Evolutionary conservation across 768 basidiomycete genomes (phyloP).

Genomic region (Boletus pseudo-olivaceus): DNA sequence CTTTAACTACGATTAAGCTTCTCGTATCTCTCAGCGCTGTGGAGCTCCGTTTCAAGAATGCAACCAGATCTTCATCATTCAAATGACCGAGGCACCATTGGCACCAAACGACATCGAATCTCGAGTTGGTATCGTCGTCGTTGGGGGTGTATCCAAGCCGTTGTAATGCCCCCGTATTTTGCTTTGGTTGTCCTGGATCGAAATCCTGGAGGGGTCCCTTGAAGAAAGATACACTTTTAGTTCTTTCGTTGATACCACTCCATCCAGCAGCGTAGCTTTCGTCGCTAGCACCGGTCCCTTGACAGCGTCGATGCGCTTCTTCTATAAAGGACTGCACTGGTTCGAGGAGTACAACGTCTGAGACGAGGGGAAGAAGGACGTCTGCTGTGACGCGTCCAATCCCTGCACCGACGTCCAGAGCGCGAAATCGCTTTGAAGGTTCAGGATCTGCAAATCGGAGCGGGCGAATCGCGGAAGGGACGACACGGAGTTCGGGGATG

Average conservation of each 20-base stretch:
- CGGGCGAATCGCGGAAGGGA: conserved; percentile 69
- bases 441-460: conserved; percentile 27
- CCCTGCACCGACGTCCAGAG: conserved; percentile 91
- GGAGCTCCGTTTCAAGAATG: conserved; percentile 66
- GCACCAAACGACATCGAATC: conserved; percentile 92
- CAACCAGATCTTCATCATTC: conserved; percentile 68
- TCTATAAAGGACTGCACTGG: conserved; percentile 77
- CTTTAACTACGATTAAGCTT: conserved; percentile 84
- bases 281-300: conserved; percentile 35
- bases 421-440: conserved; percentile 52
- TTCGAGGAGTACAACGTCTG: conserved; percentile 86
- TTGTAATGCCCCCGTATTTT: conserved; percentile 46
- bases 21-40: conserved; percentile 51
- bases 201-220: conserved; percentile 78
- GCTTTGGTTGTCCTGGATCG: conserved; percentile 55
- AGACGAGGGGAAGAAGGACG: conserved; percentile 84
- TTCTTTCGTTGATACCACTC: conserved; percentile 61
- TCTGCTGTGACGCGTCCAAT: conserved; percentile 89
- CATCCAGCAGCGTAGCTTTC: conserved; percentile 39
- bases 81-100: conserved; percentile 97
- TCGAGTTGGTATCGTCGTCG: conserved; percentile 49
- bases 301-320: conserved; percentile 53
- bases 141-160: conserved; percentile 64
- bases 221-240: conserved; percentile 76
- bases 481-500: conserved; percentile 71